phyloP scores from a whole-genome alignment of 2,329 filamentous ascomycete species.

The Plenodomus lindquistii region DNA sequence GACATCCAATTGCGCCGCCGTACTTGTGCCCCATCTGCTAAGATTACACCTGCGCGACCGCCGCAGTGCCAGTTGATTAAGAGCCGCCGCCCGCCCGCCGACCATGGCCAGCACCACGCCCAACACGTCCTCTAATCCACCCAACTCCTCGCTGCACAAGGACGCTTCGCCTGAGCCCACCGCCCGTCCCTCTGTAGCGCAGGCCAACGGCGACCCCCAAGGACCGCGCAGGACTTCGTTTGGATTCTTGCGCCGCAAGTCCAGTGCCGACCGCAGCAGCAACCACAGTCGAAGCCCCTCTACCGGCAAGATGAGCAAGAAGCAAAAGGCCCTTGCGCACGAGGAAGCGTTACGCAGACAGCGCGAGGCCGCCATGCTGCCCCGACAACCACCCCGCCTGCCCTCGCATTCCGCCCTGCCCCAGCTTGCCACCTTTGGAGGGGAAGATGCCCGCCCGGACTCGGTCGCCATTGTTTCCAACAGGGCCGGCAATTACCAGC shows the following conservation, averaged over 20 bases:
- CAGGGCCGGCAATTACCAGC: slow-evolving; percentile 50
- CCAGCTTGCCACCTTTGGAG: slow-evolving; percentile 62
- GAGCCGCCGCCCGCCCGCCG: slow-evolving; percentile 25
- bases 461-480: slow-evolving; percentile 64
- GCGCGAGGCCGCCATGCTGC: slow-evolving; percentile 59
- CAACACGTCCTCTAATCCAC: slow-evolving; percentile 15
- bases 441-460: slow-evolving; percentile 65
- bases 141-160: slow-evolving; percentile 14
- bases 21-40: slow-evolving; percentile 25
- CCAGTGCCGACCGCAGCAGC: slow-evolving; percentile 35
- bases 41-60: slow-evolving; percentile 29
- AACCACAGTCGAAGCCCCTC: slow-evolving; percentile 33
- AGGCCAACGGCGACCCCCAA: slow-evolving; percentile 24
- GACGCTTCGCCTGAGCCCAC: slow-evolving; percentile 36
- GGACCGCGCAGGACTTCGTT: slow-evolving; percentile 37
- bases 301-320: slow-evolving; percentile 57
- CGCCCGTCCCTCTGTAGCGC: slow-evolving; percentile 16
- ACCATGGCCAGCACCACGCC: slow-evolving; percentile 33
- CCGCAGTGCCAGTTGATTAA: slow-evolving; percentile 19
- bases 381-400: slow-evolving; percentile 63
- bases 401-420: slow-evolving; percentile 53
- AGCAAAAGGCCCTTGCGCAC: slow-evolving; percentile 55
- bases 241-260: slow-evolving; percentile 40
- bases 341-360: slow-evolving; percentile 60
- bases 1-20: slow-evolving; percentile 13